Conservation (phyloP, 116 monocot genomes). For the Cymodocea nodosa region DNA sequence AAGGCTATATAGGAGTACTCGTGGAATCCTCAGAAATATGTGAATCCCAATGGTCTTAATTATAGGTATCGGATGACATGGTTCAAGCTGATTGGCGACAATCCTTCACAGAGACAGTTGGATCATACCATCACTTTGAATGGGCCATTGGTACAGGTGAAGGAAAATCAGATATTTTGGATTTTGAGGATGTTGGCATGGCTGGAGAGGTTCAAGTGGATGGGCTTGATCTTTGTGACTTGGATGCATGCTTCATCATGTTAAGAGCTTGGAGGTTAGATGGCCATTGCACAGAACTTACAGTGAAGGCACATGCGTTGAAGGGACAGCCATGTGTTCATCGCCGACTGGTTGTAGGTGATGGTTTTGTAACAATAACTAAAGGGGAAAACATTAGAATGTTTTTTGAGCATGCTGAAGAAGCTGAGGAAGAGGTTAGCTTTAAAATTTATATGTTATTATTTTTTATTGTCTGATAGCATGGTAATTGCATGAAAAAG, state of each 20-base stretch:
- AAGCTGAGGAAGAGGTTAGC: constrained; percentile 92
- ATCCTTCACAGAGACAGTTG: constrained; percentile 53
- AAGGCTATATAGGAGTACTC: background rate
- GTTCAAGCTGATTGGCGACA: constrained; percentile 82
- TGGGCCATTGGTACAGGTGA: constrained; percentile 91
- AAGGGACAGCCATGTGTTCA: constrained; percentile 90
- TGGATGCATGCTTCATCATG: constrained; percentile 67
- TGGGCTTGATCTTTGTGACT: constrained; percentile 63
- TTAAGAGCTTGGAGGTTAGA: constrained; percentile 71
- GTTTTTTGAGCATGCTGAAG: constrained; percentile 99
- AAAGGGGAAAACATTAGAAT: constrained; percentile 68
- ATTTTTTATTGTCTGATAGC: no score
- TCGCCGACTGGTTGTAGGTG: constrained; percentile 69
- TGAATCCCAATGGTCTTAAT: background rate
- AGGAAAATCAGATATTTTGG: constrained; percentile 83
- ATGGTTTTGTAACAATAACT: constrained; percentile 90
- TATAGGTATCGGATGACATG: constrained; percentile 68
- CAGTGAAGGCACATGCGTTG: constrained; percentile 91
- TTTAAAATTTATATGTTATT: no score
- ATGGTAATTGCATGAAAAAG: background rate
- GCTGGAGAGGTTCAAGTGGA: constrained; percentile 43
- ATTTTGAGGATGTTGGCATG: constrained; percentile 87
- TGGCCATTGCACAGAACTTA: constrained; percentile 63
- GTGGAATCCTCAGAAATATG: background rate
- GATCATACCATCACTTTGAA: constrained; percentile 87